Evolutionary conservation across 495 filamentous ascomycete genomes (phyloP).

Genomic region (Mytilinidion resinicola): DNA sequence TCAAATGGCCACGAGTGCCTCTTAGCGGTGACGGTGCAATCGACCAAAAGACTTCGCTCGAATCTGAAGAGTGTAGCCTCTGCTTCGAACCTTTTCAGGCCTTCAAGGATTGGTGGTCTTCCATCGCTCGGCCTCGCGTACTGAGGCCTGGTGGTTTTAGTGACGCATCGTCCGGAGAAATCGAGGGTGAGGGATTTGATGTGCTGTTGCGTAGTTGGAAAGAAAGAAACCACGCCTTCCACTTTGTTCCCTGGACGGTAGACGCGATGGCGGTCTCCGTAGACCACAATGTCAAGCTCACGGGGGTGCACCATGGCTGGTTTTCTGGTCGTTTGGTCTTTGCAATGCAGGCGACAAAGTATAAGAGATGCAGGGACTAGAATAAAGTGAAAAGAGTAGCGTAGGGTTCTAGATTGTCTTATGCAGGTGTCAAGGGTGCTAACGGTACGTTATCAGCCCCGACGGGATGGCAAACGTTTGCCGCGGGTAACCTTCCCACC

Average conservation of each 20-base stretch:
- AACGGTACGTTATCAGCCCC: conserved; percentile 9
- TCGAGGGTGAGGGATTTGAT: conserved; percentile 15
- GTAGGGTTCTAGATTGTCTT: not conserved
- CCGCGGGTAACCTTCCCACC: conserved; percentile 12
- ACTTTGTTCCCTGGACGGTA: conserved; percentile 22
- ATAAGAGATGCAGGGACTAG: conserved; percentile 11
- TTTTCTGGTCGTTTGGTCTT: not conserved
- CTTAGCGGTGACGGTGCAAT: conserved; percentile 5
- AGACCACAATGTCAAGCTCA: conserved; percentile 7
- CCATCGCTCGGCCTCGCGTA: conserved; percentile 13
- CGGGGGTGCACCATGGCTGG: not conserved
- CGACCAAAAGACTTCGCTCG: conserved; percentile 8
- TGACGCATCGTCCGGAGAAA: conserved; percentile 20
- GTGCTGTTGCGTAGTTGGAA: conserved; percentile 6
- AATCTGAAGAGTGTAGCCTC: conserved; percentile 11
- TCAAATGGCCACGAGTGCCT: conserved; percentile 21
- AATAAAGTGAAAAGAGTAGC: not conserved
- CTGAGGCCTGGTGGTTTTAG: conserved; percentile 17
- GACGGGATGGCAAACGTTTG: conserved; percentile 20
- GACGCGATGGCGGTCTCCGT: conserved; percentile 12
- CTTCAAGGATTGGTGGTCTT: not conserved
- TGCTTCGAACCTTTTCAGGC: conserved; percentile 8
- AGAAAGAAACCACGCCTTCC: conserved; percentile 18
- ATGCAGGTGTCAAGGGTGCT: not conserved
- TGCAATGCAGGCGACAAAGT: not conserved